Base-by-base conservation (phyloP, 1,284 basidiomycete genomes). In the Moesziomyces sp. region DNA sequence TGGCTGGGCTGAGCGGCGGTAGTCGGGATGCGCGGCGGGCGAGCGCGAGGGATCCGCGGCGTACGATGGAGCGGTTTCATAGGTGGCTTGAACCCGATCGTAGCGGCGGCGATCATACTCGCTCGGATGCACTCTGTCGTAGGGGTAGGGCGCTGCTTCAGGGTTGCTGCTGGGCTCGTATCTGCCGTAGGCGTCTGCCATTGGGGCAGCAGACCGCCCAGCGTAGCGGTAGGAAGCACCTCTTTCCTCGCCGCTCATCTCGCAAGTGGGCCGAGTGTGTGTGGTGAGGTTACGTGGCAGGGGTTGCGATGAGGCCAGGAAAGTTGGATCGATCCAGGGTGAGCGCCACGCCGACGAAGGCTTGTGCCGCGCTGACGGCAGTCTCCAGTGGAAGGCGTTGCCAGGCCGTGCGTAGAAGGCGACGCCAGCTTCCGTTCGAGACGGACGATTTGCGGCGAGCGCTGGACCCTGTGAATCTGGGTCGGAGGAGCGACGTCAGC, bases 241-340 rank as follows among this genome's bases (percentile, higher is more conserved):
- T 58, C 60, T 52, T 43, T 68, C 64, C 10, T 67, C 59, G 26
- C 70, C 64, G 54, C 64, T 73, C 70, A 73, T 73, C 26, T 13
- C 26, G 30, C 26, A 24, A 34, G 10, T 13, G 30, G 10, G 30
- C 13, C 30, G 30, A 13, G 13, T 34, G 30, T 11, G 30, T 11
- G 30, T 13, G 30, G 30, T 34, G 30, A 13, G 10, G 30, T 10
- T 11, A 10, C 10, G 30, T 10, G 13, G 30, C 30, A 11, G 13
- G 26, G 5, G 26, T 8, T 5, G 26, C 26, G 26, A 8, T 28
- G 26, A 28, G 26, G 30, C 30, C 11, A 34, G 30, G 3, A 10
- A 34, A 21, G 21, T 21, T 21, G 21, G 21, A 21, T 21, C 21
- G 21, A 21, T 21, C 21, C 21, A 21, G 21, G 21, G 21, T 21